Percentiles rank a stretch among this genome's conserved stretches.
Evolutionary conservation across 31 red algal genomes (phyloP).

Genomic region (Endocladia muricata): DNA sequence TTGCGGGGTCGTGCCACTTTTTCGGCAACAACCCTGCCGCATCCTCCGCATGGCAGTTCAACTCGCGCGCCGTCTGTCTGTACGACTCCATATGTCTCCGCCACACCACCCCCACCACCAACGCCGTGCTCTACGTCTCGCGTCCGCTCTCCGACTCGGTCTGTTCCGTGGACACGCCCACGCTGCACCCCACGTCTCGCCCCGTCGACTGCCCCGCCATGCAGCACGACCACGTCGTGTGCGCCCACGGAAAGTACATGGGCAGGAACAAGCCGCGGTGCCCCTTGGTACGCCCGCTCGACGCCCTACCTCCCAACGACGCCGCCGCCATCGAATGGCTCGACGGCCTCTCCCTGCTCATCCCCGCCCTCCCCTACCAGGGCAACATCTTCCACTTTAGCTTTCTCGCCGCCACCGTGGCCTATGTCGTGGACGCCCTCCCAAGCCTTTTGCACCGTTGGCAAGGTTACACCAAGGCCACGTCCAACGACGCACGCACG

Average conservation of each 20-base stretch:
- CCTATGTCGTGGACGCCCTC: neutral
- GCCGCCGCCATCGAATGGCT: constrained; percentile 3
- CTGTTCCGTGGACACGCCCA: neutral
- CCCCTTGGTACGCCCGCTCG: neutral
- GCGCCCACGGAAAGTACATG: constrained; percentile 26
- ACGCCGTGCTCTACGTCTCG: neutral
- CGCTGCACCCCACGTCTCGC: neutral
- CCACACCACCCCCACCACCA: constrained; percentile 2
- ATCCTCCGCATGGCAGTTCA: constrained; percentile 1
- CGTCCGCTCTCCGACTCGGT: neutral
- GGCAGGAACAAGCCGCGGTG: neutral
- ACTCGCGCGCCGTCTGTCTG: constrained; percentile 38
- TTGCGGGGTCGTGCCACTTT: neutral
- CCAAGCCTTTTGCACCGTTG: neutral
- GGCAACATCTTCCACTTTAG: constrained; percentile 58
- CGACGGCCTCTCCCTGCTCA: constrained; percentile 1
- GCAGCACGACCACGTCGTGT: constrained; percentile 8
- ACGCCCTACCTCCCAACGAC: neutral
- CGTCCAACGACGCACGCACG: neutral
- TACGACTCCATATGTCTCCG: constrained; percentile 18
- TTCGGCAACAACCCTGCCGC: constrained; percentile 5
- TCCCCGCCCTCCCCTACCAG: constrained; percentile 35
- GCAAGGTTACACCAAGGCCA: neutral
- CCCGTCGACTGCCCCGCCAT: neutral
- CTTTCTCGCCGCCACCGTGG: constrained; percentile 9